Evolutionary conservation across 345 rosid species (phyloP).

Genomic region (Gossypium rotundifolium): DNA sequence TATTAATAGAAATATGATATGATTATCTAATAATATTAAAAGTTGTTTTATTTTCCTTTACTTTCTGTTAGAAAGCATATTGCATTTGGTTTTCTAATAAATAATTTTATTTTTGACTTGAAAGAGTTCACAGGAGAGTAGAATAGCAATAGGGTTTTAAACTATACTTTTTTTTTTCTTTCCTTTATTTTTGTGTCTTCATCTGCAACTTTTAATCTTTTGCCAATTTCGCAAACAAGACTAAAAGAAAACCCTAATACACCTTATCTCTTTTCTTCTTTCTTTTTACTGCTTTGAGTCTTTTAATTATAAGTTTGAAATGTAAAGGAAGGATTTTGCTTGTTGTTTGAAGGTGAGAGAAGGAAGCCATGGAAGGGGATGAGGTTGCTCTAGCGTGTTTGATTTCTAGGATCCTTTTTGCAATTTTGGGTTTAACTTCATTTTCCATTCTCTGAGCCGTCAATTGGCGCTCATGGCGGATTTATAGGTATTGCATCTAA

Average conservation of each 20-base stretch:
- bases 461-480: no score
- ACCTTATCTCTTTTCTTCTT: conserved; percentile 10
- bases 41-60: no score
- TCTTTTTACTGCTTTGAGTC: background rate
- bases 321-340: conserved; percentile 19
- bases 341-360: conserved; percentile 41
- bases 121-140: conserved; percentile 23
- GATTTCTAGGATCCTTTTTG: conserved; percentile 78
- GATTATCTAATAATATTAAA: no score
- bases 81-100: no score
- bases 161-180: conserved; percentile 31
- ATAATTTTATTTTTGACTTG: conserved; percentile 24
- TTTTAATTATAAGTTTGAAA: background rate
- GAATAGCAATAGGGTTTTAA: conserved; percentile 50
- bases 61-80: no score
- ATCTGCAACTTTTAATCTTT: conserved; percentile 18
- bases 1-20: no score
- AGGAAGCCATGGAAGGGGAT: conserved; percentile 79
- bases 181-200: conserved; percentile 19
- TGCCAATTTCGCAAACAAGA: conserved; percentile 37
- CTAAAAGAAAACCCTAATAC: conserved; percentile 33
- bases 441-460: no score
- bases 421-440: no score
- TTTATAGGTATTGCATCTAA: no score
- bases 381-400: conserved; percentile 61